Conservation (phyloP, 257 asterid species). For the Solanum pinnatisectum region DNA sequence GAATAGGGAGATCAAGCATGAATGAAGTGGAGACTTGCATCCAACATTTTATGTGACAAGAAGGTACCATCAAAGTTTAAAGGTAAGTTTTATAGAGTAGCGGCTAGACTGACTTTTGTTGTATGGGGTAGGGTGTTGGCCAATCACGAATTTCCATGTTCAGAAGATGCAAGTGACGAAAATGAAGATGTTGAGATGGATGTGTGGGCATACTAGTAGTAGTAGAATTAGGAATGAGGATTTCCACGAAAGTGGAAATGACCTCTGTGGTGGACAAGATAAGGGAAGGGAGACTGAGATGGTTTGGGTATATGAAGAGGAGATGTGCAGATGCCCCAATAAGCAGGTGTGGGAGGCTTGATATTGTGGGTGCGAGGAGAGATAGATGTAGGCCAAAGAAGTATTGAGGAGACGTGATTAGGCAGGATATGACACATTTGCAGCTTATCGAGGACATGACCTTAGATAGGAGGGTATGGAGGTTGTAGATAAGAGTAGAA, state of each 20-base stretch:
- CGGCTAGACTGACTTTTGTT: neutral
- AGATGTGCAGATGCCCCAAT: neutral
- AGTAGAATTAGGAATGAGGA: neutral
- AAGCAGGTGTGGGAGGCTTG: neutral
- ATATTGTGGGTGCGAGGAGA: neutral
- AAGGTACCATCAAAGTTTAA: neutral
- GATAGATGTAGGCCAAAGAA: neutral
- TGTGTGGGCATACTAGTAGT: neutral
- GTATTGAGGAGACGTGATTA: neutral
- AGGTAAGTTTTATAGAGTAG: neutral
- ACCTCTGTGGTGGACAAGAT: neutral
- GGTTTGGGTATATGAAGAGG: neutral
- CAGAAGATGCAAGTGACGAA: neutral
- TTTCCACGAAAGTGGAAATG: neutral
- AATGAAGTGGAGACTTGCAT: neutral
- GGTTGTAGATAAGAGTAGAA: neutral
- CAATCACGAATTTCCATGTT: neutral
- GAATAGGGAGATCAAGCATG: neutral
- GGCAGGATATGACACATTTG: neutral
- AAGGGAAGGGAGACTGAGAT: neutral
- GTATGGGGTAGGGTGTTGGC: neutral
- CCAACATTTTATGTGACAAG: neutral
- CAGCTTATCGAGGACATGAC: neutral
- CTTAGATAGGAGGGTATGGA: neutral
- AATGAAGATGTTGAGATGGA: neutral